phyloP scores from a whole-genome alignment of 2,329 filamentous ascomycete genomes.

The Monosporascus sp. region DNA sequence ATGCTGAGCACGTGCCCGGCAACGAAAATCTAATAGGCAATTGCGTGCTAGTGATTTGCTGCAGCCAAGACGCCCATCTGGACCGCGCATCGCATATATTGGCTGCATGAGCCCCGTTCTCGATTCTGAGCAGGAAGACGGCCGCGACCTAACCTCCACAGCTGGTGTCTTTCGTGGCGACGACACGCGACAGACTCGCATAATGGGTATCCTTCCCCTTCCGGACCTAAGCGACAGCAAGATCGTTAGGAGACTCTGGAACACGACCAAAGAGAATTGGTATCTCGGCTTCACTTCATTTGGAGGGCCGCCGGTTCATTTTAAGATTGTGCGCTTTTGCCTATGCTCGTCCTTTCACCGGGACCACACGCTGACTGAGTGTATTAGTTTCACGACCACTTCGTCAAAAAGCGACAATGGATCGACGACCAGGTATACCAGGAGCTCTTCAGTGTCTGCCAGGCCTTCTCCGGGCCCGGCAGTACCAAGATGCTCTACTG shows the following conservation, averaged over 20 bases:
- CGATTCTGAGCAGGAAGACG: too few species aligned
- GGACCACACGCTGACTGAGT: background rate
- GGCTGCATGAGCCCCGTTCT: too few species aligned
- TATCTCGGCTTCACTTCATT: conserved; percentile 62
- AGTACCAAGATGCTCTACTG: conserved; percentile 70
- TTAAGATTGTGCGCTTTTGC: conserved; percentile 48
- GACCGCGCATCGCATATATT: too few species aligned
- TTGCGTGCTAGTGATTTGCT: too few species aligned
- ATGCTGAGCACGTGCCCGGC: too few species aligned
- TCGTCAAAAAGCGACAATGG: conserved; percentile 58
- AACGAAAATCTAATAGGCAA: too few species aligned
- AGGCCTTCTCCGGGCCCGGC: conserved; percentile 62
- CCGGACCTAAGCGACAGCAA: background rate
- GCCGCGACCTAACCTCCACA: too few species aligned
- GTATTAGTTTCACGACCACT: conserved; percentile 50
- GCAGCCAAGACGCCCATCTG: too few species aligned
- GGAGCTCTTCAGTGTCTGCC: conserved; percentile 66
- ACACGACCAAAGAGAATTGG: conserved; percentile 35
- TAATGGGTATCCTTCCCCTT: background rate
- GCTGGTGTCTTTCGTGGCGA: too few species aligned
- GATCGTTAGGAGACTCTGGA: background rate
- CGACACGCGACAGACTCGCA: background rate
- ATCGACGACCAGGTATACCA: conserved; percentile 69
- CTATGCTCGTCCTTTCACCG: background rate
- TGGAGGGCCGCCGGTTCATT: conserved; percentile 66